Evolutionary conservation across 192 early-diverging fungal genomes (phyloP).

Genomic region (Entomortierella beljakovae): DNA sequence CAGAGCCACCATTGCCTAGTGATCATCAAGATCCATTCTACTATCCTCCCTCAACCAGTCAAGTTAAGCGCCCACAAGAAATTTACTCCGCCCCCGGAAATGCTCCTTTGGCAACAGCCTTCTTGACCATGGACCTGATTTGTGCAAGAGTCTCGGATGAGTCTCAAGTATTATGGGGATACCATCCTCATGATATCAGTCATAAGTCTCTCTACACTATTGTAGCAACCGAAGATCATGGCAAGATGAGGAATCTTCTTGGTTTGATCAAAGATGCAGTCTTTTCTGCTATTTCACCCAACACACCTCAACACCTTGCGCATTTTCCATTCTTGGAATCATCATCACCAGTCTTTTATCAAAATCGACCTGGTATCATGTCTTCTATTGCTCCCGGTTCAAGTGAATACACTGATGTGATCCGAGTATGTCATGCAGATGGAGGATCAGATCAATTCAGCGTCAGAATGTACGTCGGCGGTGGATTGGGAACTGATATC

Average conservation of each 20-base stretch:
- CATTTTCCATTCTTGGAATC: constrained; percentile 38
- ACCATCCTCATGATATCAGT: constrained; percentile 65
- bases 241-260: constrained; percentile 54
- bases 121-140: constrained; percentile 63
- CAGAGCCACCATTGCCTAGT: constrained; percentile 20
- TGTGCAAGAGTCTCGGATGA: constrained; percentile 68
- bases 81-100: constrained; percentile 32
- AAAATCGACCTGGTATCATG: constrained; percentile 51
- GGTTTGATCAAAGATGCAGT: constrained; percentile 56
- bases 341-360: constrained; percentile 44
- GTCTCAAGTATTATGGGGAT: constrained; percentile 60
- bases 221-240: constrained; percentile 55
- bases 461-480: constrained; percentile 66
- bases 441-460: constrained; percentile 61
- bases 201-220: constrained; percentile 65
- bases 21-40: constrained; percentile 33
- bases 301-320: constrained; percentile 18
- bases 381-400: constrained; percentile 52
- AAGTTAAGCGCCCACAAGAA: constrained; percentile 45
- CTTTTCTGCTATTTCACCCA: constrained; percentile 20
- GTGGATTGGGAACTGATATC: constrained; percentile 68
- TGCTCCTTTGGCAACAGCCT: constrained; percentile 49
- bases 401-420: constrained; percentile 60
- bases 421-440: constrained; percentile 57
- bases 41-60: constrained; percentile 24